phyloP scores from a whole-genome alignment of 805 yeast species.

The Phaffomyces thermotolerans region DNA sequence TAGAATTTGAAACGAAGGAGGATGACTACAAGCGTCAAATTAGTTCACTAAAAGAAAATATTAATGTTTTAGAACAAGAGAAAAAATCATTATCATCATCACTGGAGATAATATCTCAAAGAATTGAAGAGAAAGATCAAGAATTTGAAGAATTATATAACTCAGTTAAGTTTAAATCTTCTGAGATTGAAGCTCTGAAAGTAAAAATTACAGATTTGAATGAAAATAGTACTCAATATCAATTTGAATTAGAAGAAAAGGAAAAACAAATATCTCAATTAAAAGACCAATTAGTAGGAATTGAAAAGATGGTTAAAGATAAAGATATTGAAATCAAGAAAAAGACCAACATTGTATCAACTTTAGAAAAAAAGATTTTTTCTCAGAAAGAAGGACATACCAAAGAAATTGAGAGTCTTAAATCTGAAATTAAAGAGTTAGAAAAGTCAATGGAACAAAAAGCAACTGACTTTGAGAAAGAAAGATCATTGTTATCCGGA shows the following conservation, averaged over 20 bases:
- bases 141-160: slow-evolving; percentile 16
- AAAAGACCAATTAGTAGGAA: neutral
- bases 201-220: neutral
- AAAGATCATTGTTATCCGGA: slow-evolving; percentile 39
- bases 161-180: slow-evolving; percentile 8
- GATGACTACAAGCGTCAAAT: slow-evolving; percentile 22
- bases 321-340: neutral
- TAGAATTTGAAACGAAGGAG: slow-evolving; percentile 24
- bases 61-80: slow-evolving; percentile 24
- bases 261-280: neutral
- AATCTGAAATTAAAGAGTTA: slow-evolving; percentile 24
- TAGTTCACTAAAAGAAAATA: slow-evolving; percentile 19
- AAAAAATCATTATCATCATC: slow-evolving; percentile 28
- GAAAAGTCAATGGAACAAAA: slow-evolving; percentile 32
- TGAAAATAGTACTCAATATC: neutral
- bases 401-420: slow-evolving; percentile 19
- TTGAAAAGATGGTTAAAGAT: slow-evolving; percentile 7
- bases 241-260: neutral
- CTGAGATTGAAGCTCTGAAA: slow-evolving; percentile 7
- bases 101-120: slow-evolving; percentile 27
- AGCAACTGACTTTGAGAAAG: slow-evolving; percentile 40
- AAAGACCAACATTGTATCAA: slow-evolving; percentile 11
- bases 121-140: slow-evolving; percentile 23
- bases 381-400: slow-evolving; percentile 17
- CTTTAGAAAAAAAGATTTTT: slow-evolving; percentile 15